These are phyloP conservation scores for Papilionanthe hybrid DNA, from an alignment of 116 monocot genomes.

Conservation along the genomic window DNA sequence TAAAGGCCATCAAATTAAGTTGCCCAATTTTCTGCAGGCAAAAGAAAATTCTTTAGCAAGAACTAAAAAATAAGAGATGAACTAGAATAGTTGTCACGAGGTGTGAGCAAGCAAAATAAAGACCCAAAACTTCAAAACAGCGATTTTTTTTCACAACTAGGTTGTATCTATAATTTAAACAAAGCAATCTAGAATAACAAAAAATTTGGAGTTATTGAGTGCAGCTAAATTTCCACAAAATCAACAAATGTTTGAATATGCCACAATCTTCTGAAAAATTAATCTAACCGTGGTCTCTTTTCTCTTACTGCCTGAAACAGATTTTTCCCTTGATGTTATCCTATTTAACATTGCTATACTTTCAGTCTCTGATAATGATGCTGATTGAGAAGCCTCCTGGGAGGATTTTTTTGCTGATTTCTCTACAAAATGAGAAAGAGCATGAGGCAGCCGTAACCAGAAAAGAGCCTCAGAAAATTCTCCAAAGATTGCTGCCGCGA, in stretches of 20 bases:
- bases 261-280: neutral
- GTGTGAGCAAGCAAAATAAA: neutral
- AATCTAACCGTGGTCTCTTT: conserved; percentile 25
- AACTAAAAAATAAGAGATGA: neutral
- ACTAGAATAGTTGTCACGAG: neutral
- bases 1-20: conserved; percentile 71
- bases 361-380: conserved; percentile 34
- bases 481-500: conserved; percentile 94
- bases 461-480: conserved; percentile 87
- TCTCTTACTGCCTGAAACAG: conserved; percentile 20
- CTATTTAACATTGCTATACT: conserved; percentile 35
- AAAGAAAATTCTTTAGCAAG: conserved; percentile 1
- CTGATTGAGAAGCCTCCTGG: conserved; percentile 24
- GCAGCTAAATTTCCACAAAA: neutral
- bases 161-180: neutral
- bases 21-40: conserved; percentile 60
- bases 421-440: conserved; percentile 63
- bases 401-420: conserved; percentile 46
- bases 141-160: neutral
- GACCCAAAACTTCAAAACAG: neutral
- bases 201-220: neutral
- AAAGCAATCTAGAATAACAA: neutral
- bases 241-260: neutral
- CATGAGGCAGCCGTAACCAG: conserved; percentile 93
- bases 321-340: conserved; percentile 47